Conservation (phyloP, 345 rosid genomes). For the Eutrema yunnanense region DNA sequence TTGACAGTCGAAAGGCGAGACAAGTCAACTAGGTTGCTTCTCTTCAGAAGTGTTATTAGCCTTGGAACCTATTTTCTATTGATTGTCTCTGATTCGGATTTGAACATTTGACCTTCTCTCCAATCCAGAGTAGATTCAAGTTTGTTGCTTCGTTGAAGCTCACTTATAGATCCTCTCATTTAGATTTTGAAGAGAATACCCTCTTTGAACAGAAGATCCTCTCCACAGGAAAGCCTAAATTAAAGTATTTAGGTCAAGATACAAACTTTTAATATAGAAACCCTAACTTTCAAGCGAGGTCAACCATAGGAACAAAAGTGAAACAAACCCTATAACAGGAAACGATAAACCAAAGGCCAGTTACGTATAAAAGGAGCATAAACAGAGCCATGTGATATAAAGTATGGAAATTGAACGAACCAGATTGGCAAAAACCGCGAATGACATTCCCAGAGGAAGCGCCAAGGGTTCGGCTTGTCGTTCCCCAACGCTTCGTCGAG, state of each 20-base stretch:
- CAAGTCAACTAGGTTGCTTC: background rate
- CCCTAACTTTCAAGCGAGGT: background rate
- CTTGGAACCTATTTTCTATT: too few relatives aligned
- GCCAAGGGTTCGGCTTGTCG: conserved; percentile 50
- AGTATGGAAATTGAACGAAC: conserved; percentile 30
- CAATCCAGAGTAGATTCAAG: background rate
- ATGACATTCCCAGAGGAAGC: conserved; percentile 73
- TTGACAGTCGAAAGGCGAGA: background rate
- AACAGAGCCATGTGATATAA: background rate
- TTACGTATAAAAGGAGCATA: too few relatives aligned
- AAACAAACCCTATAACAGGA: too few relatives aligned
- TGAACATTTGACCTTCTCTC: background rate
- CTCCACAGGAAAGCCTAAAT: background rate
- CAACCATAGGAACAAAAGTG: background rate
- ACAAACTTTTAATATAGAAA: background rate
- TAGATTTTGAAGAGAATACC: background rate
- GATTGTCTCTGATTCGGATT: background rate
- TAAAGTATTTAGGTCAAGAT: background rate
- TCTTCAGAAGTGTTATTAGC: too few relatives aligned
- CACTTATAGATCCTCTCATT: too few relatives aligned
- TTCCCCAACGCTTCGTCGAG: conserved; percentile 14
- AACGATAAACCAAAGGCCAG: too few relatives aligned
- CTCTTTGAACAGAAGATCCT: background rate
- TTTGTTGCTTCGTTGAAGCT: too few relatives aligned
- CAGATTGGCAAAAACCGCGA: conserved; percentile 72